phyloP scores from a whole-genome alignment of 805 yeast genomes.

The Alloascoidea africana region DNA sequence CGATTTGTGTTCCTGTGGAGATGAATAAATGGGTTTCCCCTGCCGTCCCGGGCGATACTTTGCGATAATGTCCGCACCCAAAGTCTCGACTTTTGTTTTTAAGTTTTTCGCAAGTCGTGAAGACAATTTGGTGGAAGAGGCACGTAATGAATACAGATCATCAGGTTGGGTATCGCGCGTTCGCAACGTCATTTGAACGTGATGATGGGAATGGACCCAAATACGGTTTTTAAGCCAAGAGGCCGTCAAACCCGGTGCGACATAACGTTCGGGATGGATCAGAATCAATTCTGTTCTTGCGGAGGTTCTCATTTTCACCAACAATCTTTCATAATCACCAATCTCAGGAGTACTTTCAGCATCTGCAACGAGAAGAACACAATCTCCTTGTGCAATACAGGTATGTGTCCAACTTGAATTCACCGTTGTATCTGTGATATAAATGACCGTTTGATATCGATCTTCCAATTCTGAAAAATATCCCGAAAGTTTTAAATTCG shows the following conservation, averaged over 20 bases:
- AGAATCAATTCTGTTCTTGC: constrained; percentile 81
- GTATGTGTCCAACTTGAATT: constrained; percentile 84
- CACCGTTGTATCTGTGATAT: constrained; percentile 74
- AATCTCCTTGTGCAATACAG: constrained; percentile 90
- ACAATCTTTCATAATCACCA: constrained; percentile 74
- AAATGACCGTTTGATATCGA: constrained; percentile 72
- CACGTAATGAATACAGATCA: too few relatives aligned
- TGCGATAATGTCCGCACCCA: constrained; percentile 16
- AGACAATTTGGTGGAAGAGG: too few relatives aligned
- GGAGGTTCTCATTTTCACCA: constrained; percentile 62
- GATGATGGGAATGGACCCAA: constrained; percentile 93
- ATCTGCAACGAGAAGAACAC: constrained; percentile 79
- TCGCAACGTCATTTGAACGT: constrained; percentile 50
- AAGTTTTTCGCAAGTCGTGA: constrained; percentile 9
- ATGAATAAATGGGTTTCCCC: constrained; percentile 14
- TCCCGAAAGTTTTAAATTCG: constrained; percentile 75
- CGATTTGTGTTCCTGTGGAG: constrained; percentile 48
- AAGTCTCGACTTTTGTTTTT: constrained; percentile 20
- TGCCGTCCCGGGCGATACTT: constrained; percentile 12
- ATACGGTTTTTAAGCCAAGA: constrained; percentile 72
- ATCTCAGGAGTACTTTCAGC: constrained; percentile 56
- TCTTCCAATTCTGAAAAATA: constrained; percentile 87
- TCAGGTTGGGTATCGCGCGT: constrained; percentile 5
- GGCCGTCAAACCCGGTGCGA: constrained; percentile 73
- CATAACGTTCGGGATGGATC: constrained; percentile 70